A percentile compares a stretch with the other conserved stretches of the same genome.
Evolutionary conservation across 1,284 basidiomycete genomes (phyloP).

Genomic region (Serendipita sp.): DNA sequence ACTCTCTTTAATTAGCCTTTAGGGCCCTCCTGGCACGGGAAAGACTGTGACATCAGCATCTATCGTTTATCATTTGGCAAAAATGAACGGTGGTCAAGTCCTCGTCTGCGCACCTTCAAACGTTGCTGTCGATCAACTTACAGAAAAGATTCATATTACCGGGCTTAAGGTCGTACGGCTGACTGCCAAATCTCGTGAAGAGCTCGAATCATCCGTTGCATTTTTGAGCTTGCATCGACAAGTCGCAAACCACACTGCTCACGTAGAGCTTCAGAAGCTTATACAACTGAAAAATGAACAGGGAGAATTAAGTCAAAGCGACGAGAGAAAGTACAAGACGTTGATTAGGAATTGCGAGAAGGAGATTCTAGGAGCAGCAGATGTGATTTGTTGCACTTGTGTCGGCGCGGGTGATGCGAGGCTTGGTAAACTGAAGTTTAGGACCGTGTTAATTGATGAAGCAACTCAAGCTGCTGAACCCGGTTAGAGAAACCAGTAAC

Average conservation of each 20-base stretch:
- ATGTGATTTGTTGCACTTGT: slow-evolving; percentile 98
- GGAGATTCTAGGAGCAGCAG: slow-evolving; percentile 88
- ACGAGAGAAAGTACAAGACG: slow-evolving; percentile 96
- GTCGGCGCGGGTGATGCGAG: slow-evolving; percentile 95
- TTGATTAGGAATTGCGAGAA: slow-evolving; percentile 91
- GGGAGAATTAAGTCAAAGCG: slow-evolving; percentile 89
- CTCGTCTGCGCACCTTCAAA: slow-evolving; percentile 98
- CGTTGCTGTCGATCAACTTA: slow-evolving; percentile 97
- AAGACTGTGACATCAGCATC: slow-evolving; percentile 99
- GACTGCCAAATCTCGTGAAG: slow-evolving; percentile 95
- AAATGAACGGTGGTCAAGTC: slow-evolving; percentile 99
- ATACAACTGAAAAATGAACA: slow-evolving; percentile 96
- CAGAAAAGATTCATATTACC: slow-evolving; percentile 95
- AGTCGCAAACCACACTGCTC: slow-evolving; percentile 88
- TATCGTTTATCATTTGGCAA: slow-evolving; percentile 95
- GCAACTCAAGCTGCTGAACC: slow-evolving; percentile 98
- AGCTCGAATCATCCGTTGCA: slow-evolving; percentile 81
- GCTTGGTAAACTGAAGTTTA: slow-evolving; percentile 91
- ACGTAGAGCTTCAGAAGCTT: slow-evolving; percentile 91
- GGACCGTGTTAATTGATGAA: slow-evolving; percentile 96
- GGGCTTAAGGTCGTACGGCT: slow-evolving; percentile 95
- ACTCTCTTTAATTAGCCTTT: background rate
- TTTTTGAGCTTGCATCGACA: slow-evolving; percentile 96
- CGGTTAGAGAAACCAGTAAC: slow-evolving; percentile 37
- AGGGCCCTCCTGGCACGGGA: slow-evolving; percentile 93